Evolutionary conservation across 495 filamentous ascomycete genomes (phyloP), one percentile per base, ranked within the genome.

Genomic region (Apiosordaria backusii): DNA sequence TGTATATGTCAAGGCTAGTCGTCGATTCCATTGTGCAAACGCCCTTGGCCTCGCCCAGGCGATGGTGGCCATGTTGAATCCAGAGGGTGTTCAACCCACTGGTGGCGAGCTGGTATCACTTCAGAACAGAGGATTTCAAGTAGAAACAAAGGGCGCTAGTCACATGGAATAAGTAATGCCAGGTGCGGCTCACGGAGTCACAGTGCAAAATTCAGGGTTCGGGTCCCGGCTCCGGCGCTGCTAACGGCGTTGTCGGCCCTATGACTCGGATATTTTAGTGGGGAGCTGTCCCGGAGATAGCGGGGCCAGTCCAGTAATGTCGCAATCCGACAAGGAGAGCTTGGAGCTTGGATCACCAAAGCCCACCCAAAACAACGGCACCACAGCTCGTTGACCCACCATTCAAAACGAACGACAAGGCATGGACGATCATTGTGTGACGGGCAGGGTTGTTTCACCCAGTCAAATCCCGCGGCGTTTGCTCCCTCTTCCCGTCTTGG

Each of bases 261-360:
- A n/a, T 2, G 10, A 24, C 13, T 57, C 19, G 26, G 15, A 35
- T 29, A 45, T 61, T 66, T 63, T 22, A 61, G 60, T 63, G 67
- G 63, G 59, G 59, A 15, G 9, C 10, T 45, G 35, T 7, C 35
- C n/a, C 35, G 35, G 35, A 45, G 35, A 45, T 45, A 45, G 35
- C 35, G 35, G 35, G 35, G 35, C 16, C 35, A 45, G 35, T 15
- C 35, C 35, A 45, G 35, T 45, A 15, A 18, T 45, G 35, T 45
- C 35, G 35, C 35, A 45, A 13, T n/a, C 35, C 35, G 35, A 18
- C 35, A 6, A 45, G 35, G 35, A 15, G 10, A 45, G 35, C 35
- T 45, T 45, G 35, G 35, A 45, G 35, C 13, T 45, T 45, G 35
- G 35, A 45, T 45, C 35, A 13, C 35, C 5, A 45, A 13, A 45